These are phyloP conservation scores for Leucoagaricus sp. DNA, from an alignment of 1,284 basidiomycete species.

Conservation along the genomic window DNA sequence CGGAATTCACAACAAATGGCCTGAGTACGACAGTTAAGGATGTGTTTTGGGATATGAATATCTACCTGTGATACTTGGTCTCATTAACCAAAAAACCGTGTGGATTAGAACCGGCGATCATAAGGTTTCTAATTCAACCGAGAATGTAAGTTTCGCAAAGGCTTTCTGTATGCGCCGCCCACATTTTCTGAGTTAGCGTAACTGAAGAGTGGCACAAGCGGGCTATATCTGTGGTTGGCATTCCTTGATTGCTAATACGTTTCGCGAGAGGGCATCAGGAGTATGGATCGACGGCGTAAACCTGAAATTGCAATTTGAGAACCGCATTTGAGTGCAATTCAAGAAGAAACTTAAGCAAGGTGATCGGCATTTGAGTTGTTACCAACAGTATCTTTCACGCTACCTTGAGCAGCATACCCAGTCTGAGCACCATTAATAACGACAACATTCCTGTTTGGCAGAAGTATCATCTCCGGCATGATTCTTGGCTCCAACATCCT, in stretches of 20 bases:
- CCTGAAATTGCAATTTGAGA: neutral
- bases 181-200: conserved; percentile 67
- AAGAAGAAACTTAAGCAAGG: conserved; percentile 49
- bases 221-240: conserved; percentile 75
- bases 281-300: conserved; percentile 77
- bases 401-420: too few relatives aligned
- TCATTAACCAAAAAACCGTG: conserved; percentile 40
- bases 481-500: conserved; percentile 71
- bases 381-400: too few relatives aligned
- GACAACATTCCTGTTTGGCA: too few relatives aligned
- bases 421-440: too few relatives aligned
- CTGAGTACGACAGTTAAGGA: too few relatives aligned
- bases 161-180: conserved; percentile 66
- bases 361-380: too few relatives aligned
- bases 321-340: neutral
- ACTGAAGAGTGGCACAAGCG: conserved; percentile 83
- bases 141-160: conserved; percentile 83
- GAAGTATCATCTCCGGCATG: too few relatives aligned
- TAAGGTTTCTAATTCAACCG: conserved; percentile 31
- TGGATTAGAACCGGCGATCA: conserved; percentile 49
- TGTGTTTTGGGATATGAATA: too few relatives aligned
- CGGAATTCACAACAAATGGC: too few relatives aligned
- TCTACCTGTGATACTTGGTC: too few relatives aligned
- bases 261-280: conserved; percentile 56
- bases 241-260: conserved; percentile 58